phyloP scores from a whole-genome alignment of 495 filamentous ascomycete species.

The Hypoxylon trugodes region DNA sequence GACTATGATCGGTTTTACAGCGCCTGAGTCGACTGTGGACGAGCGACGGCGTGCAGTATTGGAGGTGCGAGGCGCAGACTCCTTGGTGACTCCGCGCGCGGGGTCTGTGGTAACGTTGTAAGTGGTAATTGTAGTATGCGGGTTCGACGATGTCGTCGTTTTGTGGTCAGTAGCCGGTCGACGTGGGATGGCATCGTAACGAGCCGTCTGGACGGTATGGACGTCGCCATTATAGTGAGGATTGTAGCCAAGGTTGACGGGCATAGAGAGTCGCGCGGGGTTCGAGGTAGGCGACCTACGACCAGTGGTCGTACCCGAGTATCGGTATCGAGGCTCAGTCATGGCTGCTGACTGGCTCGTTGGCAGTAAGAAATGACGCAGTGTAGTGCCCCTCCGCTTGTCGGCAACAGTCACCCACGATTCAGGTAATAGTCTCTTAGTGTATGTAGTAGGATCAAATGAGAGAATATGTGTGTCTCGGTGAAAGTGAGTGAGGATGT shows the following conservation, averaged over 20 bases:
- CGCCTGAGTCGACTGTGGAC: constrained; percentile 47
- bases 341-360: constrained; percentile 34
- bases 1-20: constrained; percentile 57
- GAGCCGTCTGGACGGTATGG: constrained; percentile 50
- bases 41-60: constrained; percentile 51
- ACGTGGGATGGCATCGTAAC: constrained; percentile 45
- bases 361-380: constrained; percentile 18
- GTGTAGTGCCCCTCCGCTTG: constrained; percentile 2
- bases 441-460: not conserved
- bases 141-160: constrained; percentile 28
- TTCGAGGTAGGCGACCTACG: constrained; percentile 55
- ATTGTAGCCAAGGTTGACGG: constrained; percentile 50
- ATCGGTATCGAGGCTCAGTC: constrained; percentile 53
- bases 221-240: constrained; percentile 54
- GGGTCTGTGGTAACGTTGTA: constrained; percentile 58
- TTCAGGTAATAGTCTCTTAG: constrained; percentile 21
- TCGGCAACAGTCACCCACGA: constrained; percentile 14
- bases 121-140: constrained; percentile 52
- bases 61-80: constrained; percentile 51
- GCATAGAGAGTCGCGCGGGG: constrained; percentile 58
- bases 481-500: constrained; percentile 18
- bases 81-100: constrained; percentile 59
- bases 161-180: constrained; percentile 42
- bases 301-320: too few species aligned
- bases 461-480: constrained; percentile 7